phyloP scores from a whole-genome alignment of 805 yeast genomes.

The Blastobotrys parvus region DNA sequence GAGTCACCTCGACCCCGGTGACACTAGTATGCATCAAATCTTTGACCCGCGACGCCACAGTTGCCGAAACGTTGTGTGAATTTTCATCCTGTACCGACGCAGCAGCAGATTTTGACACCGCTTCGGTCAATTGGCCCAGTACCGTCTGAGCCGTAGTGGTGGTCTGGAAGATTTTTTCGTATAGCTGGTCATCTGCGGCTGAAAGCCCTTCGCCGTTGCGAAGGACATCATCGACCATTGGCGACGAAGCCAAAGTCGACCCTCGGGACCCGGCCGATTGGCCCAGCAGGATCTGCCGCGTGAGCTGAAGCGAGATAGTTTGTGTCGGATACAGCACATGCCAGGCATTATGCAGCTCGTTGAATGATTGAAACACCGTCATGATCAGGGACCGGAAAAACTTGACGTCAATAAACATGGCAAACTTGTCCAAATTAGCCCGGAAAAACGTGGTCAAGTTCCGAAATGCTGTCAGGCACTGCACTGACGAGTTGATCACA shows the following conservation, averaged over 20 bases:
- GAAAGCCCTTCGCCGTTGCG: constrained; percentile 26
- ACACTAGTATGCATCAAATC: constrained; percentile 74
- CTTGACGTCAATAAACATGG: constrained; percentile 53
- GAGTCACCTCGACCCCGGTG: constrained; percentile 74
- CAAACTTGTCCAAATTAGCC: constrained; percentile 40
- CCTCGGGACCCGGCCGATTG: no score
- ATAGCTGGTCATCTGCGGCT: constrained; percentile 59
- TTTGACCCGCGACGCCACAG: constrained; percentile 54
- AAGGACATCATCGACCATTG: constrained; percentile 18
- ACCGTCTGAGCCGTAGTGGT: constrained; percentile 68
- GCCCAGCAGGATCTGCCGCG: constrained; percentile 3
- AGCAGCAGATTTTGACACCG: constrained; percentile 29
- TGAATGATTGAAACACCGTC: constrained; percentile 52
- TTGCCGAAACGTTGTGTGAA: constrained; percentile 26
- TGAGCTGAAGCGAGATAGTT: background rate
- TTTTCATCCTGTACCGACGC: constrained; percentile 26
- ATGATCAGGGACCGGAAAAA: constrained; percentile 57
- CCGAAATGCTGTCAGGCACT: constrained; percentile 41
- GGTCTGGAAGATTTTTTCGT: constrained; percentile 54
- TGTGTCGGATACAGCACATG: constrained; percentile 27
- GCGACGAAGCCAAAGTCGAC: constrained; percentile 3
- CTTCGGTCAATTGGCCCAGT: constrained; percentile 56
- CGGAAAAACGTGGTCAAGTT: constrained; percentile 41
- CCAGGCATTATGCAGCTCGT: constrained; percentile 63
- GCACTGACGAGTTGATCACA: constrained; percentile 22